Base-by-base conservation (phyloP, 2,329 filamentous ascomycete species). In the Xylariaceae sp. region DNA sequence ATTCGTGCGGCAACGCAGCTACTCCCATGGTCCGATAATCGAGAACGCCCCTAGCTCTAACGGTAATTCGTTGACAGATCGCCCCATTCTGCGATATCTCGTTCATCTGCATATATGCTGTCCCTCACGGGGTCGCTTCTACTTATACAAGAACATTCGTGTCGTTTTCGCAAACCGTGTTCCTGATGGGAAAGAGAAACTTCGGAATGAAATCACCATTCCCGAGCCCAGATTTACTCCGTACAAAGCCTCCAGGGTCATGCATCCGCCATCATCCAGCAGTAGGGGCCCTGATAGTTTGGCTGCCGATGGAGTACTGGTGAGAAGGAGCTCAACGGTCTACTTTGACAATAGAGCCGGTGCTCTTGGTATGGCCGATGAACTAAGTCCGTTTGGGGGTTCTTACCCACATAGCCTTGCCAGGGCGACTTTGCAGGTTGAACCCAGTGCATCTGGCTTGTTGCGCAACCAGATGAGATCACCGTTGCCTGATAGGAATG, bases 121-220 rank as follows among this genome's bases (percentile, higher is more conserved):
- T 68, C 88, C 91, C 0, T 85, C 87, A 0, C 89, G 87, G 64
- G 91, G 90, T 4, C 86, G 92, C 10, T 96, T 87, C 72, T 97
- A 92, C 68, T 79, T 99, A 4, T 94, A 97, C 77, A 95, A 94
- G 68, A 91, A 85, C 67, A 89, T 97, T 60, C 87, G 94, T 11
- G 90, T 97, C 41, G 93, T 99, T 2, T 99, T 99, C 72, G 94
- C 94, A 56, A 97, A 97, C 71, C 86, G 94, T 30, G 93, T 97
- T 0, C 93, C 94, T 0, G 94, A 97, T 67, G 93, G 91, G 47
- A 96, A 97, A 71, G 93, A 97, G 74, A 93, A 88, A 70, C 80
- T 99, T 45, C 83, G 88, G 37, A 97, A 95, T 69, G 94, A 99
- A 72, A 88, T 93, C 4, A 92, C 94, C 44, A 82, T 89, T 61